phyloP scores from a whole-genome alignment of 768 basidiomycete species.

The Royoungia palumana region DNA sequence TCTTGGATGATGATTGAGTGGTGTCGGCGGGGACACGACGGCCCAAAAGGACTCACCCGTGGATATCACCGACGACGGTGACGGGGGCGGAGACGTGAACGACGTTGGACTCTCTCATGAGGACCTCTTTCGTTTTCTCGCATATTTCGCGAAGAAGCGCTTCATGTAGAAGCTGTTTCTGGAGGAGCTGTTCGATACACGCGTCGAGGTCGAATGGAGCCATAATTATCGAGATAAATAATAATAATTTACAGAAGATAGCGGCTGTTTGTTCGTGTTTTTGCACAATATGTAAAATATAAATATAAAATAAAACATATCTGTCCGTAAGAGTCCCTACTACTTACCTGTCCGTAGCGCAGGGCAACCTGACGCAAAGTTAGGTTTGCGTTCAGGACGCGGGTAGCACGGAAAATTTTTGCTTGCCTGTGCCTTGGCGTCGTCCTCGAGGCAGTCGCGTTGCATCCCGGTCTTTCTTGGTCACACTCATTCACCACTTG shows the following conservation, averaged over 20 bases:
- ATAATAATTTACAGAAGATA: no score
- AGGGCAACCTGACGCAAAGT: conserved; percentile 26
- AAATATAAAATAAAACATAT: conserved; percentile 1
- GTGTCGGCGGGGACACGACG: conserved; percentile 11
- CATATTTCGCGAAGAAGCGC: conserved; percentile 96
- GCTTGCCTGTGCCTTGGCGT: conserved; percentile 28
- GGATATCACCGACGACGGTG: conserved; percentile 98
- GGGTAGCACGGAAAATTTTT: conserved; percentile 30
- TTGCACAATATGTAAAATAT: conserved; percentile 10
- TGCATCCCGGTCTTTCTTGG: conserved; percentile 18
- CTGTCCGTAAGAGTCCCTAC: conserved; percentile 10
- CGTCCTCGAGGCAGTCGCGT: conserved; percentile 36
- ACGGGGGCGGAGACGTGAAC: conserved; percentile 96
- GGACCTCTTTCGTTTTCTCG: conserved; percentile 98
- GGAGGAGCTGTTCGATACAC: conserved; percentile 85
- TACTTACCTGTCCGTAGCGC: conserved; percentile 12
- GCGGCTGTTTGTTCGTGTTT: conserved; percentile 22
- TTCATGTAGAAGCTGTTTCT: conserved; percentile 93
- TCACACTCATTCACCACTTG: conserved; percentile 21
- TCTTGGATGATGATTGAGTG: conserved; percentile 51
- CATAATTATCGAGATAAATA: conserved; percentile 26
- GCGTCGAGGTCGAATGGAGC: conserved; percentile 92
- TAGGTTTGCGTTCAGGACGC: conserved; percentile 28
- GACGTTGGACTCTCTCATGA: conserved; percentile 98
- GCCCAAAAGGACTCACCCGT: conserved; percentile 68